A percentile compares a stretch with the other conserved stretches of the same genome.
Evolutionary conservation across 495 filamentous ascomycete genomes (phyloP).

Genomic region (Hyphodiscus hymeniophilus): DNA sequence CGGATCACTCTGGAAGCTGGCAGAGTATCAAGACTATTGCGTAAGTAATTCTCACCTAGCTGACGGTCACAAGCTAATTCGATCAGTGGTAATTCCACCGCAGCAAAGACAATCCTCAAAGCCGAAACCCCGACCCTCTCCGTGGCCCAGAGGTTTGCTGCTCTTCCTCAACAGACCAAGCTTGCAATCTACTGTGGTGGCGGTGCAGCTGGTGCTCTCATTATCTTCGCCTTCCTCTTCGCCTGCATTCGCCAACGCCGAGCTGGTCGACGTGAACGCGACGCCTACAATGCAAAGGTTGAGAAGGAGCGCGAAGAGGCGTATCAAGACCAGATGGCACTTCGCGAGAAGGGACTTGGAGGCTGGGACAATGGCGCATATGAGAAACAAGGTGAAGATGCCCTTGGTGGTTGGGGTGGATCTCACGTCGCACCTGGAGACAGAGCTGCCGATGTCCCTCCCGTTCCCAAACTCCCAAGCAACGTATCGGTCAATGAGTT

Average conservation of each 20-base stretch:
- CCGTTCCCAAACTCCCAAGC: constrained; percentile 1
- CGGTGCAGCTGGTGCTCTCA: constrained; percentile 40
- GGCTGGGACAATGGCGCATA: constrained; percentile 17
- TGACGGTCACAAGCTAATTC: constrained; percentile 2
- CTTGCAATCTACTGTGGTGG: constrained; percentile 53
- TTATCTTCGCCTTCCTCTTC: constrained; percentile 42
- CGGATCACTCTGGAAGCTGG: constrained; percentile 56
- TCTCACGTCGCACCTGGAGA: constrained; percentile 7
- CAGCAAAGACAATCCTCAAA: constrained; percentile 30
- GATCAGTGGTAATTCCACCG: constrained; percentile 56
- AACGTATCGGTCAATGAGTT: constrained; percentile 8
- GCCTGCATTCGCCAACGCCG: constrained; percentile 62
- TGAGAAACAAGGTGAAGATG: constrained; percentile 19
- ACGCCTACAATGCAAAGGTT: constrained; percentile 29
- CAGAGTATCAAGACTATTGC: constrained; percentile 60
- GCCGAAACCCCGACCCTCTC: constrained; percentile 22
- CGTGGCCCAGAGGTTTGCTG: constrained; percentile 47
- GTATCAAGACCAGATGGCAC: constrained; percentile 18
- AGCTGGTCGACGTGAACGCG: constrained; percentile 56
- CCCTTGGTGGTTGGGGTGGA: constrained; percentile 22
- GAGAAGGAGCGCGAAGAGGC: constrained; percentile 20
- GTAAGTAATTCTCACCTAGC: constrained; percentile 33
- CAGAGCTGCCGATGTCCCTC: neutral
- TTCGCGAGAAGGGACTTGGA: constrained; percentile 20
- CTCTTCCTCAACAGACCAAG: constrained; percentile 43